These are phyloP conservation scores for Globisporangium paddicum DNA, from an alignment of 352 stramenopile species.

Conservation along the genomic window DNA sequence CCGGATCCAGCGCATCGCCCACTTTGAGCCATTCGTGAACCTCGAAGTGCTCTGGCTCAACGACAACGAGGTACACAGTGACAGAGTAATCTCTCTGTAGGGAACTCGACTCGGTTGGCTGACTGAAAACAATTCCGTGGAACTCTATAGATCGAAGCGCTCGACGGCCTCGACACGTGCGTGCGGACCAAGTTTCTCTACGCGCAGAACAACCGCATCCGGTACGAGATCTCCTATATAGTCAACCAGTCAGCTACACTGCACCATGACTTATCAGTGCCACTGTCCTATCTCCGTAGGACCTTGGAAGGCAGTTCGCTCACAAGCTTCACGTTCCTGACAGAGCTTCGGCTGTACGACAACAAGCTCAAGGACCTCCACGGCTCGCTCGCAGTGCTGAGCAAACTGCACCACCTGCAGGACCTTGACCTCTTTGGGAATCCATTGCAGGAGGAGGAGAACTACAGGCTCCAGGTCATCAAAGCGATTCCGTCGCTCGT, in stretches of 20 bases:
- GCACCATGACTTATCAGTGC: not conserved
- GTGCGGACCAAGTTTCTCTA: conserved; percentile 89
- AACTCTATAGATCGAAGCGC: conserved; percentile 35
- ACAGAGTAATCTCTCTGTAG: not conserved
- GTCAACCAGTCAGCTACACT: too few species aligned
- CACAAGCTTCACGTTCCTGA: conserved; percentile 73
- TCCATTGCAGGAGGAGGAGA: conserved; percentile 73
- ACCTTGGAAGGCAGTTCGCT: conserved; percentile 45
- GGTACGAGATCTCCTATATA: conserved; percentile 17
- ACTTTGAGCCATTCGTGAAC: conserved; percentile 87
- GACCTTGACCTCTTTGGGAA: conserved; percentile 84
- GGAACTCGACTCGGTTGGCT: not conserved
- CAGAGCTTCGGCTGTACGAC: conserved; percentile 67
- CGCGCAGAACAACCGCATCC: conserved; percentile 82
- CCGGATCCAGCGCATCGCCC: conserved; percentile 67
- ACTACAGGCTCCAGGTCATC: conserved; percentile 83
- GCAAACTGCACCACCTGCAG: conserved; percentile 55
- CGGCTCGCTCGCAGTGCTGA: conserved; percentile 37
- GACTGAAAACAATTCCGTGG: not conserved
- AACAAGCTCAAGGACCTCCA: conserved; percentile 82
- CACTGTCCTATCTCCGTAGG: conserved; percentile 15
- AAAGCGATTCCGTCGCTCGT: conserved; percentile 63
- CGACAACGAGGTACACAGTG: conserved; percentile 53
- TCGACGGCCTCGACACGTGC: conserved; percentile 75
- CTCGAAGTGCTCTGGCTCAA: conserved; percentile 90